Evolutionary conservation across 148 eudicot species (phyloP), one percentile per base, ranked within the genome.

Genomic region (Camellia granthamiana): DNA sequence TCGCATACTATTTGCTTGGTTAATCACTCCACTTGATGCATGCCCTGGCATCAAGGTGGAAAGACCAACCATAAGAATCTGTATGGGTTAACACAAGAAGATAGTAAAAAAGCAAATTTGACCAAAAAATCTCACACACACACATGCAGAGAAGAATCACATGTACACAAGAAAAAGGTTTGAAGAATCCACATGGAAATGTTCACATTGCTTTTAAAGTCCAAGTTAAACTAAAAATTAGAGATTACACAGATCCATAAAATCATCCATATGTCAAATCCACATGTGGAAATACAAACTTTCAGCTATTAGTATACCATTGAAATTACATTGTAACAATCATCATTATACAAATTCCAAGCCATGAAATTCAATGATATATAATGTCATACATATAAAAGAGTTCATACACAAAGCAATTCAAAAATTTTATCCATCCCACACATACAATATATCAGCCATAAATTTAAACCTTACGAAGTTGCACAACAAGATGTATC

Each of bases 221-320:
- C 12, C 44, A 19, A 71, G 59, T 77, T 13, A 14, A 7, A 62
- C 13, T 15, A 77, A 19, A 46, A 49, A 76, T 14, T 46, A 76
- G 51, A n/a, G 2, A 54, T 74, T 44, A 6, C 15, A 3, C 4
- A 10, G 7, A 19, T 8, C n/a, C 67, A 15, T 38, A 75, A 59
- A 18, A 5, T 56, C 15, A 41, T 21, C 55, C 52, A 21, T 10
- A 19, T 42, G 11, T 60, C 19, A 12, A 2, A 10, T 16, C 64
- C 63, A 74, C n/a, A 60, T 18, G 5, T 52, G 76, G 76, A 73
- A 19, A 51, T 54, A 54, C 61, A 73, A 71, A 4, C 76, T 73
- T 54, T 42, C 11, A 73, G 75, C n/a, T 23, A 72, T 10, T n/a
- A 23, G 13, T 43, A 44, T 16, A 69, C n/a, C 7, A 13, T 15